A percentile compares a stretch with the other conserved stretches of the same genome.
phyloP scores from a whole-genome alignment of 2,329 filamentous ascomycete genomes.

The Madurella mycetomatis region DNA sequence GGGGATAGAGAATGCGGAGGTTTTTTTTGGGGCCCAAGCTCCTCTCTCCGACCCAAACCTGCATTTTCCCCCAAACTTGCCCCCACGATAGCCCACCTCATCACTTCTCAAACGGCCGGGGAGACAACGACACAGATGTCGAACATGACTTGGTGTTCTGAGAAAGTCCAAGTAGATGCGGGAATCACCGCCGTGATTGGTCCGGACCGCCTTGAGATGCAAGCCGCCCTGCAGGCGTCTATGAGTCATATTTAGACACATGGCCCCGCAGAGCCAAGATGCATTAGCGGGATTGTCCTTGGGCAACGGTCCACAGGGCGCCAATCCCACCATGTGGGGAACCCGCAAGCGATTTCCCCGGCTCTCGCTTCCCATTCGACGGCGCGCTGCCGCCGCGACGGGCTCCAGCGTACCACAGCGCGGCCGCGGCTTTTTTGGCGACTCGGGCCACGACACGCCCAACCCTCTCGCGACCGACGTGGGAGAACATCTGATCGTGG shows the following conservation, averaged over 20 bases:
- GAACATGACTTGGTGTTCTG: constrained; percentile 18
- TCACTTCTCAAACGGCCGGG: constrained; percentile 2
- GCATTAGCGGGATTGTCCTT: constrained; percentile 13
- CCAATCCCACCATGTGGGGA: constrained; percentile 16
- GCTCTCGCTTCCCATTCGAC: constrained; percentile 11
- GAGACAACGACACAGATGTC: constrained; percentile 10
- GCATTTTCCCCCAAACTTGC: neutral
- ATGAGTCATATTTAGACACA: constrained; percentile 34
- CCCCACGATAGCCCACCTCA: constrained; percentile 13
- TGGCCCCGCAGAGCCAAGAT: constrained; percentile 19
- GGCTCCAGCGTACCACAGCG: constrained; percentile 2
- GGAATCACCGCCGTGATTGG: constrained; percentile 20
- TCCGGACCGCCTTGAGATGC: constrained; percentile 14
- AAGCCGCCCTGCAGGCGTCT: constrained; percentile 26
- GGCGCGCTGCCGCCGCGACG: constrained; percentile 17
- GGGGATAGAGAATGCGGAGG: neutral
- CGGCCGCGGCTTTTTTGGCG: constrained; percentile 20
- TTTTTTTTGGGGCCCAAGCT: constrained; percentile 8
- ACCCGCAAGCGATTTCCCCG: neutral
- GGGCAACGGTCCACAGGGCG: constrained; percentile 10
- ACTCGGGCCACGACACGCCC: constrained; percentile 19
- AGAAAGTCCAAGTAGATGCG: constrained; percentile 22
- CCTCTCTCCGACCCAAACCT: neutral
- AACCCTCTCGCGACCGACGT: constrained; percentile 8
- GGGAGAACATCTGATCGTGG: constrained; percentile 11